phyloP scores from a whole-genome alignment of 768 basidiomycete genomes.

The Boletus sp. region DNA sequence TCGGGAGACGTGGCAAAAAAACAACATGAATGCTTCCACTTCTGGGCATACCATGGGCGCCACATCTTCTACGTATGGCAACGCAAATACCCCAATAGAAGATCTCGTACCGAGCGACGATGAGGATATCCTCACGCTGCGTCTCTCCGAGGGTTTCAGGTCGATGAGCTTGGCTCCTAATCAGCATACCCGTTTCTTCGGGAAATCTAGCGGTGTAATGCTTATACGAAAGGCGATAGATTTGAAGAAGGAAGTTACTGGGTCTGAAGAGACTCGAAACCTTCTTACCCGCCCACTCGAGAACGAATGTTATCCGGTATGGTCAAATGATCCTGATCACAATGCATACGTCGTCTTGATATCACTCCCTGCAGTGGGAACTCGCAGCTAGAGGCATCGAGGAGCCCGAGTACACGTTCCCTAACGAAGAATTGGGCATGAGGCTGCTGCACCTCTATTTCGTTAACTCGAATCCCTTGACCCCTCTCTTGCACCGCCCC shows the following conservation, averaged over 20 bases:
- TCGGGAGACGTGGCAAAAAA: conserved; percentile 36
- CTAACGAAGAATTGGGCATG: conserved; percentile 47
- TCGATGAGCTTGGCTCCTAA: conserved; percentile 16
- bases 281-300: background rate
- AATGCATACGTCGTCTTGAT: background rate
- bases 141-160: conserved; percentile 25
- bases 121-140: conserved; percentile 23
- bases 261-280: conserved; percentile 27
- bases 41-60: conserved; percentile 14
- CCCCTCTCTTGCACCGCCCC: conserved; percentile 72
- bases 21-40: conserved; percentile 8
- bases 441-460: conserved; percentile 68
- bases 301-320: conserved; percentile 20
- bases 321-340: conserved; percentile 12
- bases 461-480: conserved; percentile 46
- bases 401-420: conserved; percentile 42
- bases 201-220: conserved; percentile 42
- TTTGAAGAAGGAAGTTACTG: conserved; percentile 55
- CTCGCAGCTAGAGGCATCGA: conserved; percentile 16
- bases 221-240: conserved; percentile 51
- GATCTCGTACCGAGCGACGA: conserved; percentile 30
- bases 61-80: conserved; percentile 9
- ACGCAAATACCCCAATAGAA: conserved; percentile 9
- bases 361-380: conserved; percentile 24
- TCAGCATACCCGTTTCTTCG: conserved; percentile 31